A percentile compares a stretch with the other conserved stretches of the same genome.
These are phyloP conservation scores for Sequoia sempervirens DNA, from an alignment of 75 land plant species.

Conservation along the genomic window DNA sequence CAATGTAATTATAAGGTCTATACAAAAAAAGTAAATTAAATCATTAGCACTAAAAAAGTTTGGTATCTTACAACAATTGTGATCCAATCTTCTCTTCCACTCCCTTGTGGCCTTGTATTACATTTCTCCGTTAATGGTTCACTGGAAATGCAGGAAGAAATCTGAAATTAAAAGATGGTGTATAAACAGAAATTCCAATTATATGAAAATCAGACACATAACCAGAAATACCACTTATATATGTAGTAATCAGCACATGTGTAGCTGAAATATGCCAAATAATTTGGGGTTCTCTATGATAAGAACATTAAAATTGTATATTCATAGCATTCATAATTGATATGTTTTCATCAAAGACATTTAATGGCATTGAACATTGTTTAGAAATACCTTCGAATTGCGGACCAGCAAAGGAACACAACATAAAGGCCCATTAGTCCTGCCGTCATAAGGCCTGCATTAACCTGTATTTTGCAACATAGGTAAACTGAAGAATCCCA, in stretches of 20 bases:
- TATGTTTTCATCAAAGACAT: not conserved
- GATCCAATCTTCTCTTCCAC: conserved; percentile 71
- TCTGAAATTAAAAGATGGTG: not conserved
- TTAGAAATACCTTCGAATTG: conserved; percentile 70
- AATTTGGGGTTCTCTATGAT: not conserved
- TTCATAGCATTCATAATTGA: not conserved
- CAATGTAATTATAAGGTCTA: not conserved
- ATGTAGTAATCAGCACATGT: not conserved
- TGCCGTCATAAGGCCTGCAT: conserved; percentile 78
- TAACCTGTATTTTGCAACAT: conserved; percentile 45
- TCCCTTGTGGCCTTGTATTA: conserved; percentile 51
- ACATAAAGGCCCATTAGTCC: conserved; percentile 85
- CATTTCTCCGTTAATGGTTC: conserved; percentile 70
- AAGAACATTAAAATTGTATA: not conserved
- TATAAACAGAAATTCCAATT: not conserved
- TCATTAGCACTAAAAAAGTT: not conserved
- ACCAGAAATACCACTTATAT: not conserved
- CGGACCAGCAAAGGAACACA: conserved; percentile 93
- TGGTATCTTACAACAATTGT: conserved; percentile 59
- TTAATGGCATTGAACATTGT: not conserved
- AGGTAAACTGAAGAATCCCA: not conserved
- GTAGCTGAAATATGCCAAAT: not conserved
- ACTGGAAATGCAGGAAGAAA: conserved; percentile 32
- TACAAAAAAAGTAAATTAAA: not conserved
- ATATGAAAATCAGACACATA: not conserved